Evolutionary conservation across 2,329 filamentous ascomycete genomes (phyloP).

Genomic region (Fusarium sublunatum): DNA sequence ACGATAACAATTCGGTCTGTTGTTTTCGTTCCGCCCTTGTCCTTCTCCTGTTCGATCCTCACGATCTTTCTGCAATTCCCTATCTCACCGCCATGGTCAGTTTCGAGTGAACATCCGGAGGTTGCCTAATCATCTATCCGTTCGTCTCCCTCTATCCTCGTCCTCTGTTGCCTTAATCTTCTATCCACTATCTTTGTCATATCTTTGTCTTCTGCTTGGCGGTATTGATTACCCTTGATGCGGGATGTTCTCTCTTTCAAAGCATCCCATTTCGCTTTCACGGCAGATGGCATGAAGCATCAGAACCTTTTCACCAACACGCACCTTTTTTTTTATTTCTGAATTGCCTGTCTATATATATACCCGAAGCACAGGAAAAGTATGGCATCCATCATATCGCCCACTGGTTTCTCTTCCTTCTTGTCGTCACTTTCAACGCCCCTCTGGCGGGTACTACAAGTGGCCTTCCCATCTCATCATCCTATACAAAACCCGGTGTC

Average conservation of each 20-base stretch:
- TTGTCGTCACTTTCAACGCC: conserved; percentile 24
- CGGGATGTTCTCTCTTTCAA: background rate
- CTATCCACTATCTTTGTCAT: background rate
- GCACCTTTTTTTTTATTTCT: conserved; percentile 33
- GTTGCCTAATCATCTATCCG: background rate
- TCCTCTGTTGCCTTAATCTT: background rate
- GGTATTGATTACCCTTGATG: no score
- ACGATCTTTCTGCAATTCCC: conserved; percentile 2
- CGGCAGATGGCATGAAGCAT: background rate
- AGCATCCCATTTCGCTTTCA: background rate
- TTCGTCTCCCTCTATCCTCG: background rate
- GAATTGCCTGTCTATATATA: conserved; percentile 40
- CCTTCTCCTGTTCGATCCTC: conserved; percentile 8
- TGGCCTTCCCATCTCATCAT: conserved; percentile 31
- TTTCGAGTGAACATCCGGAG: conserved; percentile 5
- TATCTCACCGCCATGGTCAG: conserved; percentile 22
- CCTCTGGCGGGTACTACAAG: conserved; percentile 26
- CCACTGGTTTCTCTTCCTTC: conserved; percentile 25
- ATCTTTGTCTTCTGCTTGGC: background rate
- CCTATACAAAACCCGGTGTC: conserved; percentile 35
- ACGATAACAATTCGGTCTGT: conserved; percentile 45
- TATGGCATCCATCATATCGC: conserved; percentile 37
- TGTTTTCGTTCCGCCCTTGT: conserved; percentile 22
- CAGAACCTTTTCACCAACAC: conserved; percentile 6
- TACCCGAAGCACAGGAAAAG: conserved; percentile 32